Base-by-base conservation (phyloP, 2,329 filamentous ascomycete species). In the Stachybotrys chartarum region DNA sequence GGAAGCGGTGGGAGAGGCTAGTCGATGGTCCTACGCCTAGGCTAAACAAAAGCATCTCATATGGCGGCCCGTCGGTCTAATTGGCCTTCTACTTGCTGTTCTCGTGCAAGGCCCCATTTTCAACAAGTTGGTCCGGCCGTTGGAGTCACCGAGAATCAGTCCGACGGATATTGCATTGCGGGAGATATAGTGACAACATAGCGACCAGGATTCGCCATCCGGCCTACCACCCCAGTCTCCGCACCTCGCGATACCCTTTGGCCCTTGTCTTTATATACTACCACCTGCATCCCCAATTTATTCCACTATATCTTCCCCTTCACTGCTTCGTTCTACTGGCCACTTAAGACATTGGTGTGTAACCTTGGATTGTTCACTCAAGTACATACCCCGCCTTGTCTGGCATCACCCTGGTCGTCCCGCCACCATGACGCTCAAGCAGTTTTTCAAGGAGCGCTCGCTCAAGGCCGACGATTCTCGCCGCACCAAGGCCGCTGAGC, bases 401-500 rank as follows among this genome's bases (percentile, higher is more conserved):
- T 24, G 24, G 24, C 24, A 24, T 24, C 4, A 42, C 3, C 35
- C 35, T 14, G 3, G 35, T 2, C 35, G 14, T 6, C 35, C 35
- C 35, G 14, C 35, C 35, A 42, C 35, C 35, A 42, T 42, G 35
- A 14, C 35, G 10, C 8, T 42, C 35, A 42, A 42, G 35, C 35
- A 42, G 5, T 42, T 78, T 61, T 59, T 78, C 64, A 72, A 70
- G 64, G 67, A 67, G 50, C 72, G 76, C 45, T 75, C 76, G 49
- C 72, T 78, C 59, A 74, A 71, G 58, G 72, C 73, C 57, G 70
- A 72, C 54, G 74, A 78, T 55, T 60, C 69, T 53, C 64, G 68
- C 57, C 66, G 70, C 49, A 78, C 75, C 16, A 71, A 64, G 51
- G 75, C 75, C 1, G 74, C 75, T 8, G 72, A 87, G 67, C 73